These are phyloP conservation scores for Aureobasidium sp. DNA, from an alignment of 2,329 filamentous ascomycete species.

Conservation along the genomic window DNA sequence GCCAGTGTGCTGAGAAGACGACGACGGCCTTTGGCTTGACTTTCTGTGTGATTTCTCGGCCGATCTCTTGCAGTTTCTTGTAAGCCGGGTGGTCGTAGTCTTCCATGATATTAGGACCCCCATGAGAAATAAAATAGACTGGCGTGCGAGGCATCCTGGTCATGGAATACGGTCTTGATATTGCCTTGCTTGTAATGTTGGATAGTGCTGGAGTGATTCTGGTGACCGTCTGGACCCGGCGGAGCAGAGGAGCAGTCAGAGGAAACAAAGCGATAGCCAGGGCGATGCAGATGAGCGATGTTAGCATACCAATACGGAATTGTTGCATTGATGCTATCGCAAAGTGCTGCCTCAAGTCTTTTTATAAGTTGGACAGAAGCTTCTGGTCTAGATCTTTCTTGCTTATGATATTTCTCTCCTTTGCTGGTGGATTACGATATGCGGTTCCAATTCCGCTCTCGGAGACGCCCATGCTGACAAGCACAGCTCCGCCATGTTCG, in stretches of 20 bases:
- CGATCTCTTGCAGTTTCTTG: constrained; percentile 55
- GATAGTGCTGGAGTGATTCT: neutral
- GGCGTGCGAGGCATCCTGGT: constrained; percentile 34
- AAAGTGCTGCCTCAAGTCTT: no score
- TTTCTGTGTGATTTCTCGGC: constrained; percentile 61
- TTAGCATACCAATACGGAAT: neutral
- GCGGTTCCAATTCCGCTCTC: constrained; percentile 10
- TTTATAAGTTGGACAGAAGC: neutral
- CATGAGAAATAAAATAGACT: constrained; percentile 46
- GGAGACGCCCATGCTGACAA: constrained; percentile 3
- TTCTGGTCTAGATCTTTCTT: neutral
- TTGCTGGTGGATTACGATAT: neutral
- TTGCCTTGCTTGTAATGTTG: neutral
- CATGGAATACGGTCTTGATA: neutral
- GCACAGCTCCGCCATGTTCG: neutral
- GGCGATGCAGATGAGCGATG: constrained; percentile 9
- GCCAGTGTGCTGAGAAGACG: constrained; percentile 74
- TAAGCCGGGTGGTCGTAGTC: constrained; percentile 62
- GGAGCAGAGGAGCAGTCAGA: neutral
- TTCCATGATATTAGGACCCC: constrained; percentile 55
- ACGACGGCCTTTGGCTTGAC: constrained; percentile 67
- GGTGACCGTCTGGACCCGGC: neutral
- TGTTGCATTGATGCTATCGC: neutral
- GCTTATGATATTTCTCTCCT: neutral
- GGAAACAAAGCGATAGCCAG: constrained; percentile 9